Conservation (phyloP, 768 basidiomycete species). For the Tulasnella sp. region DNA sequence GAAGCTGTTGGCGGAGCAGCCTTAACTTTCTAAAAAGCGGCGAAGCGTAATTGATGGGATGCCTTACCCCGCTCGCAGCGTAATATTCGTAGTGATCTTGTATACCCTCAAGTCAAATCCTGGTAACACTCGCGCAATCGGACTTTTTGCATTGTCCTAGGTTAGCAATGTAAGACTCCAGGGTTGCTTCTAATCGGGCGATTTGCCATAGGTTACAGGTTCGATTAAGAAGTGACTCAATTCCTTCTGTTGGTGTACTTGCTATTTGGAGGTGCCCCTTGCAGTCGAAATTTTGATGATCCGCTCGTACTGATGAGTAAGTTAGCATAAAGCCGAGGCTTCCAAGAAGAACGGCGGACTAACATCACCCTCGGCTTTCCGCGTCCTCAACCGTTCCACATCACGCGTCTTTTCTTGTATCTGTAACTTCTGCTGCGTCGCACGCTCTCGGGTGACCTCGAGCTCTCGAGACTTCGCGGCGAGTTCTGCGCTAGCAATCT, state of each 20-base stretch:
- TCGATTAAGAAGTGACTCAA: background rate
- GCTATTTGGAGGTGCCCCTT: slow-evolving; percentile 12
- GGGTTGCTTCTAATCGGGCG: too few relatives aligned
- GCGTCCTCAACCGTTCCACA: slow-evolving; percentile 51
- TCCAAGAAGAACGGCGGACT: slow-evolving; percentile 19
- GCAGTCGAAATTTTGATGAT: slow-evolving; percentile 39
- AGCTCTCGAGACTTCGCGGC: slow-evolving; percentile 38
- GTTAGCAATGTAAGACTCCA: too few relatives aligned
- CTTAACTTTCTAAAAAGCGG: background rate
- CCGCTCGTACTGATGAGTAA: slow-evolving; percentile 37
- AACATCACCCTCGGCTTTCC: slow-evolving; percentile 58
- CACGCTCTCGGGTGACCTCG: slow-evolving; percentile 41
- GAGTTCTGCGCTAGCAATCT: slow-evolving; percentile 40
- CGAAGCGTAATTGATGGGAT: background rate
- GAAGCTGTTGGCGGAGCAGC: slow-evolving; percentile 36
- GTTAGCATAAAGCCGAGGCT: background rate
- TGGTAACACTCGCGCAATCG: too few relatives aligned
- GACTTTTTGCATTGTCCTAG: too few relatives aligned
- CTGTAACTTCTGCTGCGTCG: slow-evolving; percentile 46
- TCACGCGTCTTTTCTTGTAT: slow-evolving; percentile 63
- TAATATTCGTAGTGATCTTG: background rate
- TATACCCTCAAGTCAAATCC: too few relatives aligned
- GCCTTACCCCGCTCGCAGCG: too few relatives aligned
- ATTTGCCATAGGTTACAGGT: too few relatives aligned
- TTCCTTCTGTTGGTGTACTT: background rate